Base-by-base conservation (phyloP, 306 rosid species). In the Medicago truncatula region DNA sequence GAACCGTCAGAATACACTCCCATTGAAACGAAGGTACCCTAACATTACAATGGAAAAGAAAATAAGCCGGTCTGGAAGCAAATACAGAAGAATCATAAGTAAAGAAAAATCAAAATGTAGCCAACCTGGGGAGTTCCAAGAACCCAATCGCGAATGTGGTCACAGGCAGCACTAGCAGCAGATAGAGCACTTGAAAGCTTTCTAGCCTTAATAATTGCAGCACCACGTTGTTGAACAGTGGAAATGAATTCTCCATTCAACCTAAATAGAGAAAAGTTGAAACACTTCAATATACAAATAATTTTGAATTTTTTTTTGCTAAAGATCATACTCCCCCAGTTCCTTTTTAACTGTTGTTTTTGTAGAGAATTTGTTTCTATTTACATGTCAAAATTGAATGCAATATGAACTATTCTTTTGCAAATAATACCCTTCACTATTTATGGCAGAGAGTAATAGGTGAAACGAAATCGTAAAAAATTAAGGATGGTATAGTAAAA, bases 161-260 rank as follows among this genome's bases (percentile, higher is more conserved):
- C 99, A 80, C 99, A 96, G 50, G 99, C 99, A 84, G 92, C 76
- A 72, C 99, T 96, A 13, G 99, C 98, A 80, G 98, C 99, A 77
- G 99, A 96, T 44, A 96, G 70, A 64, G 99, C 99, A 82, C 98
- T 96, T 25, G 98, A 96, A 40, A 92, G 81, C 87, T 96, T 96
- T 18, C 99, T 84, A 58, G 99, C 99, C 79, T 96, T 96, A 59
- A 96, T 92, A 44, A 96, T 92, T 66, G 99, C 98, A 84, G 99
- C 99, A 78, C 99, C 99, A 67, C 98, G 98, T 79, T 96, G 99
- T 92, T 96, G 99, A 81, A 96, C 99, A 40, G 96, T 96, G 20
- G 88, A 17, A 14, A 96, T 96, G 88, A 96, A 96, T 50, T 88
- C 99, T 63, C 92, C 93, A 46, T 89, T 90, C 92, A 96, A 83